Percentiles rank a stretch among this genome's conserved stretches.
Conservation (phyloP, 441 rosid genomes). For the Daphne laureola region DNA sequence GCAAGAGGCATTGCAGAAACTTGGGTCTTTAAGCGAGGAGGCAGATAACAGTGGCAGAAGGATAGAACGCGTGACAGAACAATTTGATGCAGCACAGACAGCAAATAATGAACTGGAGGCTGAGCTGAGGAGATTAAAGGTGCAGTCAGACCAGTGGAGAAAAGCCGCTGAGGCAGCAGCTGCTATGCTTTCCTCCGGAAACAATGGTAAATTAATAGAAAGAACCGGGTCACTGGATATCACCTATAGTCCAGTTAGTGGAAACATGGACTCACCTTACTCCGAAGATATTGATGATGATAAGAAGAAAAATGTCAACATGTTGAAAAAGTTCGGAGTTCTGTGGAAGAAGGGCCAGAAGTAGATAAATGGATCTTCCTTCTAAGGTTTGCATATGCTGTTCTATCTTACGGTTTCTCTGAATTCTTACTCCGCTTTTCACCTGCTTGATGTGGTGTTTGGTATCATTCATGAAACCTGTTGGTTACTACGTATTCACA, state of each 20-base stretch:
- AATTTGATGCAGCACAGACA: constrained; percentile 71
- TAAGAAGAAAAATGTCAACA: constrained; percentile 80
- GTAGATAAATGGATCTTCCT: constrained; percentile 15
- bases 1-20: constrained; percentile 56
- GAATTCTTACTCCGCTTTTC: no score
- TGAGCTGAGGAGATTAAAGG: constrained; percentile 80
- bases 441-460: no score
- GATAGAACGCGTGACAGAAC: constrained; percentile 52
- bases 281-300: constrained; percentile 75
- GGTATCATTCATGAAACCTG: no score
- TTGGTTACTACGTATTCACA: no score
- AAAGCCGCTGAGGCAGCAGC: constrained; percentile 98
- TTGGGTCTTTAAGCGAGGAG: constrained; percentile 53
- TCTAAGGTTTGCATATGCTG: constrained; percentile 5
- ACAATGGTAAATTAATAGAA: constrained; percentile 61
- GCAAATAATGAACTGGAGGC: constrained; percentile 69
- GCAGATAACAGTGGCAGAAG: constrained; percentile 63
- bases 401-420: no score
- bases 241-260: constrained; percentile 29
- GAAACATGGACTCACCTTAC: constrained; percentile 47
- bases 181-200: constrained; percentile 67
- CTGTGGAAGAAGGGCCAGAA: constrained; percentile 86
- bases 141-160: constrained; percentile 97
- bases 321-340: constrained; percentile 87
- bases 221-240: constrained; percentile 51